Percentiles rank a stretch among this genome's conserved stretches.
Evolutionary conservation across 78 protist species (phyloP).

Genomic region (Dictyostelium intermedium): DNA sequence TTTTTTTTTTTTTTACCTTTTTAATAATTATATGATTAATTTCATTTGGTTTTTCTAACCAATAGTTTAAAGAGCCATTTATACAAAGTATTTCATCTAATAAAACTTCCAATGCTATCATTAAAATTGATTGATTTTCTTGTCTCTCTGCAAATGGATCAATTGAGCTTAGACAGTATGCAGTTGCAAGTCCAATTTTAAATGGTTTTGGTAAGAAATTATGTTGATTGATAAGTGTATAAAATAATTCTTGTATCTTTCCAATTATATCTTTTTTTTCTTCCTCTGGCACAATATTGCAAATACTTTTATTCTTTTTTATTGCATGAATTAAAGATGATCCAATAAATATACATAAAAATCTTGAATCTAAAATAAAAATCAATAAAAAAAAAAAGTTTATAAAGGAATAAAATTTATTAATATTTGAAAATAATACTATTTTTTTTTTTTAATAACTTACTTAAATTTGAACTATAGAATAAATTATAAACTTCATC

Average conservation of each 20-base stretch:
- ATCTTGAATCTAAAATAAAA: slow-evolving; percentile 33
- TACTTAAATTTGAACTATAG: slow-evolving; percentile 27
- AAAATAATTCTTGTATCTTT: slow-evolving; percentile 47
- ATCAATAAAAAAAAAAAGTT: not conserved
- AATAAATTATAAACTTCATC: slow-evolving; percentile 41
- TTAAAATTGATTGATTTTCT: slow-evolving; percentile 41
- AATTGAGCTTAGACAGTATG: slow-evolving; percentile 26
- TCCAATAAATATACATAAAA: slow-evolving; percentile 36
- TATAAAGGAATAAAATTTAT: too few species aligned
- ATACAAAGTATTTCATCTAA: slow-evolving; percentile 52
- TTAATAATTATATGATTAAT: slow-evolving; percentile 25
- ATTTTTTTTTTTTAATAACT: too few species aligned
- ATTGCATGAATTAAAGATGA: slow-evolving; percentile 17
- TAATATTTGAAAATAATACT: too few species aligned
- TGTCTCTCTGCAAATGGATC: slow-evolving; percentile 31
- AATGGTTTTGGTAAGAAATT: slow-evolving; percentile 1
- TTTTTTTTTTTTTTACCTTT: slow-evolving; percentile 12
- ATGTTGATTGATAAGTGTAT: slow-evolving; percentile 37
- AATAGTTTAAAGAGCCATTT: slow-evolving; percentile 9
- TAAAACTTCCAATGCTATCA: slow-evolving; percentile 22
- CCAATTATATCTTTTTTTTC: not conserved
- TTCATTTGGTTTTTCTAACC: slow-evolving; percentile 58
- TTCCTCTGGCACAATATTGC: not conserved
- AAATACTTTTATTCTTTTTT: slow-evolving; percentile 25
- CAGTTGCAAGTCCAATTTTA: slow-evolving; percentile 53